phyloP scores from a whole-genome alignment of 1,284 basidiomycete genomes.

The Ustilago crameri region DNA sequence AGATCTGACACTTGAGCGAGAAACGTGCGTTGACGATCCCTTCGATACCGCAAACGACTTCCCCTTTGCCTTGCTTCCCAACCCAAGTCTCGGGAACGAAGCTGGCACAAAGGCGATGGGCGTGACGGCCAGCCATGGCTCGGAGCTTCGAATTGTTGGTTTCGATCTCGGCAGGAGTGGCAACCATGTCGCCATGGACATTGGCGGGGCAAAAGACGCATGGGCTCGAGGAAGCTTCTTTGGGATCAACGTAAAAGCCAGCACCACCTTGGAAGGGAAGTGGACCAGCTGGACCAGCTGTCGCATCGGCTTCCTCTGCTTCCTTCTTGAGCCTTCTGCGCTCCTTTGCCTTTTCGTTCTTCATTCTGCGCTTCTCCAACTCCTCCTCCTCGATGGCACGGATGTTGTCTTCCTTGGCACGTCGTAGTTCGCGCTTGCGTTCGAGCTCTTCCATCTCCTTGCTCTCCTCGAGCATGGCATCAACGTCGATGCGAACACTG shows the following conservation, averaged over 20 bases:
- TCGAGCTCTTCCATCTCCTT: slow-evolving; percentile 60
- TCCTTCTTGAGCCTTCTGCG: slow-evolving; percentile 33
- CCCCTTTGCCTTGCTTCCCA: slow-evolving; percentile 39
- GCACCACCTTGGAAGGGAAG: slow-evolving; percentile 33
- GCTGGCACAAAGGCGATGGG: slow-evolving; percentile 64
- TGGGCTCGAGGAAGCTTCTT: slow-evolving; percentile 22
- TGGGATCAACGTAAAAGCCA: slow-evolving; percentile 41
- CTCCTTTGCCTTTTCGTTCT: slow-evolving; percentile 46
- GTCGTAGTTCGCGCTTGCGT: slow-evolving; percentile 73
- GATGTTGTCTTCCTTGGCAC: slow-evolving; percentile 30
- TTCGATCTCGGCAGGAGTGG: slow-evolving; percentile 34
- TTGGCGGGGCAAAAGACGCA: slow-evolving; percentile 69
- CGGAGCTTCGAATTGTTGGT: slow-evolving; percentile 31
- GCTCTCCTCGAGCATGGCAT: slow-evolving; percentile 60
- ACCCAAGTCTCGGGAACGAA: slow-evolving; percentile 66
- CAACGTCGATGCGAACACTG: slow-evolving; percentile 66
- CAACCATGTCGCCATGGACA: slow-evolving; percentile 48
- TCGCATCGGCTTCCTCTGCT: slow-evolving; percentile 24
- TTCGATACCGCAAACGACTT: slow-evolving; percentile 57
- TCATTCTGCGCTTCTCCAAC: slow-evolving; percentile 35
- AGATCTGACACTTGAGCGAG: slow-evolving; percentile 80
- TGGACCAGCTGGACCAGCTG: slow-evolving; percentile 17
- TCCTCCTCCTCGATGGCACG: slow-evolving; percentile 43
- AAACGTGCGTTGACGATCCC: slow-evolving; percentile 60
- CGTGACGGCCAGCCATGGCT: slow-evolving; percentile 39